These are phyloP conservation scores for Sordariomycetes sp. DNA, from an alignment of 2,329 filamentous ascomycete species.

Conservation along the genomic window DNA sequence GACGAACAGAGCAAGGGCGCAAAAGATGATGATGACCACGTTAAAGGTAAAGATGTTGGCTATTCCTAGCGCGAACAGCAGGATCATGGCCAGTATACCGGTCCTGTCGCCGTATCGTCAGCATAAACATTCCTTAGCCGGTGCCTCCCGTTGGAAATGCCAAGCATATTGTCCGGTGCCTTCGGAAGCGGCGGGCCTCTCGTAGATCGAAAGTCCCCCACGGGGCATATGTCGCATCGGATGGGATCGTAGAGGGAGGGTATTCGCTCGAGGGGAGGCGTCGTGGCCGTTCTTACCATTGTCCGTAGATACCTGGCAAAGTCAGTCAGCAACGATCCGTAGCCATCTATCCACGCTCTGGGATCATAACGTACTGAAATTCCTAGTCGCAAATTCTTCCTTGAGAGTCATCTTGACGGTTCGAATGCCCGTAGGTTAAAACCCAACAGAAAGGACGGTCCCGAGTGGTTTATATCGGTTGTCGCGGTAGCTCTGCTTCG, in stretches of 20 bases:
- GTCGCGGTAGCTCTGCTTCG: not conserved
- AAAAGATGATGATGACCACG: conserved; percentile 37
- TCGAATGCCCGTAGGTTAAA: not conserved
- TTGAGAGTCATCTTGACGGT: conserved; percentile 52
- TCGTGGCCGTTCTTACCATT: conserved; percentile 48
- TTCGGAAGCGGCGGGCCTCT: not conserved
- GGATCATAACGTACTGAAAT: conserved; percentile 52
- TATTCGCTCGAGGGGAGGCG: not conserved
- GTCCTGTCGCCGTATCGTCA: conserved; percentile 34
- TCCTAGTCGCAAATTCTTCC: conserved; percentile 62
- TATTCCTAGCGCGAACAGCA: conserved; percentile 60
- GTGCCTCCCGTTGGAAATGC: not conserved
- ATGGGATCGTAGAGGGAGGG: not conserved
- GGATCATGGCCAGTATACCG: conserved; percentile 59
- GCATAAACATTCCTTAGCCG: not conserved
- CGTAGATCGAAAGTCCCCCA: not conserved
- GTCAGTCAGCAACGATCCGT: conserved; percentile 19
- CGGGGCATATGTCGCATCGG: not conserved
- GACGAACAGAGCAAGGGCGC: conserved; percentile 42
- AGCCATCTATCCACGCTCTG: not conserved
- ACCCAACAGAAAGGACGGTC: not conserved
- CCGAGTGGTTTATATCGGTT: not conserved
- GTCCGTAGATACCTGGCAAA: conserved; percentile 56
- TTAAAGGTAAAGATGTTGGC: conserved; percentile 53
- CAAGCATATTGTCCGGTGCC: not conserved